A percentile compares a stretch with the other conserved stretches of the same genome.
These are phyloP conservation scores for Debaryomyces maramus DNA, from an alignment of 805 yeast species.

Conservation along the genomic window DNA sequence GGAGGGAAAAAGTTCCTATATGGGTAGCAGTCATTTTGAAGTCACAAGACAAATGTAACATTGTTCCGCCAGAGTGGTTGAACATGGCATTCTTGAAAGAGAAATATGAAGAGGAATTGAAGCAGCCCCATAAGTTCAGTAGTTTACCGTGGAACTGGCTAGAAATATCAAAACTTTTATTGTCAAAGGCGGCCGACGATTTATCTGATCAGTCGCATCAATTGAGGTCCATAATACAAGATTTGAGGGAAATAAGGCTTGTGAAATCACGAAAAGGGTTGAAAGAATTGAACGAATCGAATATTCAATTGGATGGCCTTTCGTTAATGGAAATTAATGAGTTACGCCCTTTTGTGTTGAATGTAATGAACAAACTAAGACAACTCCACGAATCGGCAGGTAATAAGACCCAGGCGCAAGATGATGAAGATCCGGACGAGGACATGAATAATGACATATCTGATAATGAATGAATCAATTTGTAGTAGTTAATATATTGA, in stretches of 20 bases:
- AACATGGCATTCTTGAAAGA: slow-evolving; percentile 51
- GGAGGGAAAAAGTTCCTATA: slow-evolving; percentile 68
- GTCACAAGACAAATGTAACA: slow-evolving; percentile 81
- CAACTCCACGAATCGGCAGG: slow-evolving; percentile 44
- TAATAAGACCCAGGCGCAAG: slow-evolving; percentile 14
- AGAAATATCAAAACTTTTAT: slow-evolving; percentile 69
- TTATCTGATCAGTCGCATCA: slow-evolving; percentile 69
- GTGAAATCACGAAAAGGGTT: slow-evolving; percentile 82
- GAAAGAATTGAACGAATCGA: slow-evolving; percentile 72
- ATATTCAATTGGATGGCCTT: slow-evolving; percentile 78
- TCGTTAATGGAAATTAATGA: slow-evolving; percentile 87
- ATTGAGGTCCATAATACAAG: slow-evolving; percentile 71
- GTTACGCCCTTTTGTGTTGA: slow-evolving; percentile 75
- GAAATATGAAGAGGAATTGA: slow-evolving; percentile 66
- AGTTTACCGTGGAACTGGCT: slow-evolving; percentile 87
- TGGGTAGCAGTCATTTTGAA: slow-evolving; percentile 88
- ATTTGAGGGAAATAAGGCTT: slow-evolving; percentile 77
- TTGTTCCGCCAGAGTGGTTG: slow-evolving; percentile 87
- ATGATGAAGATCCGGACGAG: slow-evolving; percentile 13
- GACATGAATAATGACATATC: slow-evolving; percentile 8
- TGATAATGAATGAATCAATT: slow-evolving; percentile 1
- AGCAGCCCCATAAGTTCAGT: slow-evolving; percentile 58
- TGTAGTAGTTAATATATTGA: not conserved
- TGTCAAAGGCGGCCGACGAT: slow-evolving; percentile 76
- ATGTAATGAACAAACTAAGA: slow-evolving; percentile 77